Evolutionary conservation across 2,329 filamentous ascomycete species (phyloP).

Genomic region (Fusarium sulawesiense): DNA sequence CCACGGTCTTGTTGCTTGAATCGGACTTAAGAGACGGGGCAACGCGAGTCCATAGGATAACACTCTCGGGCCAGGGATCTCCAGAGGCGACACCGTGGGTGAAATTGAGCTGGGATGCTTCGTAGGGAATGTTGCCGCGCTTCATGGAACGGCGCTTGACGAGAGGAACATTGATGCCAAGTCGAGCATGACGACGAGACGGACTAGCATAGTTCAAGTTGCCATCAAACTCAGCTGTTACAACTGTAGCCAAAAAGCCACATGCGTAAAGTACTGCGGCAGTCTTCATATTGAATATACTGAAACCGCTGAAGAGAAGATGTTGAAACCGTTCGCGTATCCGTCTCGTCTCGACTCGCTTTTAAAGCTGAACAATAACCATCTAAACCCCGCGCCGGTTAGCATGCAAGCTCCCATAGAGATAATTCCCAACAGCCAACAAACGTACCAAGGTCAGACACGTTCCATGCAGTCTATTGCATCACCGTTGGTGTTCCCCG

Average conservation of each 20-base stretch:
- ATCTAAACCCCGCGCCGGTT: constrained; percentile 7
- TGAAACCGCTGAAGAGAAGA: background rate
- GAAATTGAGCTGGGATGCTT: constrained; percentile 62
- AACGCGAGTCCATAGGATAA: constrained; percentile 65
- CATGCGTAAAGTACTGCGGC: background rate
- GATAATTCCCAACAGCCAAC: constrained; percentile 14
- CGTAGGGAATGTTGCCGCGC: constrained; percentile 15
- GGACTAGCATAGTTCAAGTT: constrained; percentile 77
- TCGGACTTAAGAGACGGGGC: constrained; percentile 60
- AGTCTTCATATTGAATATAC: constrained; percentile 17
- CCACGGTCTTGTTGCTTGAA: constrained; percentile 50
- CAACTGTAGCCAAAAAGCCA: constrained; percentile 15
- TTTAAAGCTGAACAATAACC: constrained; percentile 6
- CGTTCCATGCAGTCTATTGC: constrained; percentile 22
- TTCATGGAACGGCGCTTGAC: constrained; percentile 34
- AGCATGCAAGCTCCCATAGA: background rate
- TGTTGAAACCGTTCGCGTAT: background rate
- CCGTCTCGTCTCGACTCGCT: background rate
- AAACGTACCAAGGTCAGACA: constrained; percentile 8
- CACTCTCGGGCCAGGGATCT: constrained; percentile 65
- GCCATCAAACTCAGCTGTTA: constrained; percentile 39
- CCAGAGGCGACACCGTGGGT: constrained; percentile 70
- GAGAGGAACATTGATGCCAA: constrained; percentile 71
- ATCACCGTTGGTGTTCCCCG: constrained; percentile 13
- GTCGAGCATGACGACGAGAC: constrained; percentile 69